A percentile compares a stretch with the other conserved stretches of the same genome.
Conservation (phyloP, 2,329 filamentous ascomycete genomes). For the Penicillium corylophilum region DNA sequence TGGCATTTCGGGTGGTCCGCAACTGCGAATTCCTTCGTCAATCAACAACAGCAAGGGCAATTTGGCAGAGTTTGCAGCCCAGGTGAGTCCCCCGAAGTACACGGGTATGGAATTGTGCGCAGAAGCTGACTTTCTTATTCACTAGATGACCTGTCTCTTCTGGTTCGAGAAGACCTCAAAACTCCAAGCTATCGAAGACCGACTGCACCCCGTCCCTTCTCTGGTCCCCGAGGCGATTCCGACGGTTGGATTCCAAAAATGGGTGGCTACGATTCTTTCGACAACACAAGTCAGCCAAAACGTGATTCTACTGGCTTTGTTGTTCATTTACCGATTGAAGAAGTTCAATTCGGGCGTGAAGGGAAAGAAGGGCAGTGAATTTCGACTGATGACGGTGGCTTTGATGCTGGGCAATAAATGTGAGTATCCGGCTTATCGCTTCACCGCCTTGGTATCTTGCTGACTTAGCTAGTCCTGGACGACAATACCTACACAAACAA, state of each 20-base stretch:
- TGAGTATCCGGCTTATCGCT: constrained; percentile 44
- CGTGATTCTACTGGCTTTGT: constrained; percentile 81
- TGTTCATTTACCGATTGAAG: constrained; percentile 93
- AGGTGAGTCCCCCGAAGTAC: constrained; percentile 52
- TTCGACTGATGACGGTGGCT: constrained; percentile 85
- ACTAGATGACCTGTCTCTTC: constrained; percentile 88
- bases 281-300: constrained; percentile 97
- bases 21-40: constrained; percentile 69
- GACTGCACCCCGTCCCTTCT: constrained; percentile 46
- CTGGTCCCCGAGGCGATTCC: constrained; percentile 73
- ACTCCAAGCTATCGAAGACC: constrained; percentile 70
- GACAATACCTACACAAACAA: constrained; percentile 99
- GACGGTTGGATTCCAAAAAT: constrained; percentile 80
- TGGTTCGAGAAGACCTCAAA: constrained; percentile 93
- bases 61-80: constrained; percentile 77
- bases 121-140: constrained; percentile 1
- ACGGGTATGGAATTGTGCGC: background rate
- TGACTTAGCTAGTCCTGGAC: constrained; percentile 67
- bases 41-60: constrained; percentile 75
- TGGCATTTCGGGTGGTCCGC: constrained; percentile 45
- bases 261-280: constrained; percentile 85
- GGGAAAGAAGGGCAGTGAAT: constrained; percentile 91
- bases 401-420: constrained; percentile 98
- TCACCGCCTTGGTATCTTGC: constrained; percentile 20
- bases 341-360: constrained; percentile 84